Conservation (phyloP, 192 early-diverging fungal genomes). For the Entomortierella beljakovae region DNA sequence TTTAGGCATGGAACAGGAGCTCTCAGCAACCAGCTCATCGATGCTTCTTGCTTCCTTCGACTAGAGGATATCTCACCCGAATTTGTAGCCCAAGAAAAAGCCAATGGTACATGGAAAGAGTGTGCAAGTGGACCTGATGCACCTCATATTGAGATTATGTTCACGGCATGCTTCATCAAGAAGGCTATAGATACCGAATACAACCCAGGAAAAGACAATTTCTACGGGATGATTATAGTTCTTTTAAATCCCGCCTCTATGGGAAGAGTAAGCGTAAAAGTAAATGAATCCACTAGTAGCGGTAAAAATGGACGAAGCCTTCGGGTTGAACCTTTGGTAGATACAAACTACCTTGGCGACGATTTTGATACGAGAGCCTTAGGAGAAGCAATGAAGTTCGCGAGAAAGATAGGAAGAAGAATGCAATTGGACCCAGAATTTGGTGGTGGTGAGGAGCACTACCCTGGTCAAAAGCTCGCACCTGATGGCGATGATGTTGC, state of each 20-base stretch:
- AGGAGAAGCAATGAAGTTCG: conserved; percentile 30
- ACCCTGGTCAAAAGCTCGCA: too few species aligned
- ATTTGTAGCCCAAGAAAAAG: conserved; percentile 30
- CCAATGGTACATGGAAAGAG: conserved; percentile 20
- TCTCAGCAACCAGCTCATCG: conserved; percentile 8
- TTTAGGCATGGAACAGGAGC: conserved; percentile 10
- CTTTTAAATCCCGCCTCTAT: conserved; percentile 21
- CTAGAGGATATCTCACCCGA: conserved; percentile 29
- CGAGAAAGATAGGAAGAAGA: conserved; percentile 10
- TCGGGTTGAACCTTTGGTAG: conserved; percentile 1
- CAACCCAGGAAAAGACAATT: not conserved
- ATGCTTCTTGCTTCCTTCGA: conserved; percentile 12
- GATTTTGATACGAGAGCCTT: conserved; percentile 36
- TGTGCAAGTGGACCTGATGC: conserved; percentile 23
- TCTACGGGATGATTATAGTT: conserved; percentile 7
- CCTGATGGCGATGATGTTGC: too few species aligned
- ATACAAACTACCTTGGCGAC: conserved; percentile 42
- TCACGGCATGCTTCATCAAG: conserved; percentile 4
- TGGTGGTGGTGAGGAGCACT: conserved; percentile 27
- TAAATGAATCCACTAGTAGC: not conserved
- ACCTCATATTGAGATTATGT: conserved; percentile 30
- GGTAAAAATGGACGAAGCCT: not conserved
- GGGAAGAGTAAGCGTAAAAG: not conserved
- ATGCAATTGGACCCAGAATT: conserved; percentile 25
- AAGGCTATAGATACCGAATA: not conserved